Evolutionary conservation across 1,139 yeast species (phyloP), one percentile per base, ranked within the genome.

Genomic region (Hanseniaspora gamundiae): DNA sequence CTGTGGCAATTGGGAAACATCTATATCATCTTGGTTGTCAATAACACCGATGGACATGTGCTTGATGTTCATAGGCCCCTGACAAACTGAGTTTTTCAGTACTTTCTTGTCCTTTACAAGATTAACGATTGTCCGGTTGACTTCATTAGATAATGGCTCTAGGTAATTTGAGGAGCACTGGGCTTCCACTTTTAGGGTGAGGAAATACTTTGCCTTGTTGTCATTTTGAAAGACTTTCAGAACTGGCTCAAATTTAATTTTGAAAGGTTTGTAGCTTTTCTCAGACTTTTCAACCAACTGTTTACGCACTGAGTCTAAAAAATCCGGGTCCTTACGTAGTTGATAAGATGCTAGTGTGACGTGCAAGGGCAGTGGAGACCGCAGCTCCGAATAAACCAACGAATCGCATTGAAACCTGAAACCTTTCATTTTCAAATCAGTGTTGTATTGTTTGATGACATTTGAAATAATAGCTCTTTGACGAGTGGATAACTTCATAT

Each of bases 351-450:
- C 43, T 29, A 58, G 46, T 1, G 61, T 49, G 5, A 58, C 45
- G 39, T 58, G 61, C 38, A 58, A 44, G 10, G 58, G 54, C 21
- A 40, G 26, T 3, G 55, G 55, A 3, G 59, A 47, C 2, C 58
- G 57, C 19, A 57, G 42, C 5, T 50, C 41, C n/a, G 39, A 36
- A 36, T 36, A 36, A 10, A 24, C 4, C 39, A 36, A 14, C 4
- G 39, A 36, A 10, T 36, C 13, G 22, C 24, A 17, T 33, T 17
- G n/a, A 22, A 33, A 33, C 24, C 13, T 5, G n/a, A 17, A 3
- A 17, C 36, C 36, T 9, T 3, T 3, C 4, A 10, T 22, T 8
- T 3, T 17, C 9, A 36, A n/a, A 13, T 20, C 20, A 6, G 17
- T 36, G 39, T 24, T 36, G 28, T 36, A 36, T 22, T 11, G 28